phyloP scores from a whole-genome alignment of 768 basidiomycete species.

The Russula foetens region DNA sequence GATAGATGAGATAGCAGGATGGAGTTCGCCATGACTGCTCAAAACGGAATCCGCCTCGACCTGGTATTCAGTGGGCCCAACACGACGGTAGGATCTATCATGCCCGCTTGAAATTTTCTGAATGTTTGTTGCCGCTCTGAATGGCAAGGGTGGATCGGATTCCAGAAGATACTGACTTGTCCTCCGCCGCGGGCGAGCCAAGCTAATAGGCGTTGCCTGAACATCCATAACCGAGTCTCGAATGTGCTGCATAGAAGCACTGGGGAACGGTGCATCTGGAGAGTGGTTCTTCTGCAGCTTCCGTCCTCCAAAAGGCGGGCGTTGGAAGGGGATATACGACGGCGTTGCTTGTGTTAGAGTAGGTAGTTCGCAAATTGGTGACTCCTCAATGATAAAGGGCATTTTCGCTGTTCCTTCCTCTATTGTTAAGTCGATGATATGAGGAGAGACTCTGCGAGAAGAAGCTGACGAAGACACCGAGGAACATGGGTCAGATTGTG shows the following conservation, averaged over 20 bases:
- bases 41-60: background rate
- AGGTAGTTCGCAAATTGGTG: conserved; percentile 4
- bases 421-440: conserved; percentile 13
- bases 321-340: background rate
- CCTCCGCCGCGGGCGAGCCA: background rate
- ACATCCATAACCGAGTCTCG: conserved; percentile 2
- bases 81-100: background rate
- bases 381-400: conserved; percentile 13
- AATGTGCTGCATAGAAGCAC: conserved; percentile 13
- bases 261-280: conserved; percentile 8
- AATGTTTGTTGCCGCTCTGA: background rate
- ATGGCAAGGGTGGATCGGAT: background rate
- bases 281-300: background rate
- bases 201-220: background rate
- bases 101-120: background rate
- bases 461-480: background rate
- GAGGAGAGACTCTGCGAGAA: background rate
- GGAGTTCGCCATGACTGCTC: background rate
- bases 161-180: background rate
- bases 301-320: background rate
- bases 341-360: background rate
- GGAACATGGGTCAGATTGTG: background rate
- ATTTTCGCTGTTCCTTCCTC: conserved; percentile 5
- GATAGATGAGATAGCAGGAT: conserved; percentile 10
- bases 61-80: background rate